Base-by-base conservation (phyloP, 441 rosid genomes). In the Euphorbia corollata region DNA sequence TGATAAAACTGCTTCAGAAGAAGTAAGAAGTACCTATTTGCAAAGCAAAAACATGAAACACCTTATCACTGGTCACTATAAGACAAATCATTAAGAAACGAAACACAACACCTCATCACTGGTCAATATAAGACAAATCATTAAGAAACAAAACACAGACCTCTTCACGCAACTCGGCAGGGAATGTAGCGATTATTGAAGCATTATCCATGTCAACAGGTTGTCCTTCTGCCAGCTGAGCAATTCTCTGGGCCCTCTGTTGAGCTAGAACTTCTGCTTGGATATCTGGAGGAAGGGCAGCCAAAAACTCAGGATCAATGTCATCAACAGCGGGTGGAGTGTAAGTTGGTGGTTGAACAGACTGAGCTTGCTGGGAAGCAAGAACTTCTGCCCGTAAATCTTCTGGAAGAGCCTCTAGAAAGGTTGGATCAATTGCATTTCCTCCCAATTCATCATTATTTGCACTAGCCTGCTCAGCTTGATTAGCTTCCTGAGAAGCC, bases 201-300 rank as follows among this genome's bases (percentile, higher is more conserved):
- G 98, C 97, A 68, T 90, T 95, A 77, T 95, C 99, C 99, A 95
- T 95, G 79, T 95, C 99, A 75, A 90, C 97, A 63, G 99, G 98
- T 71, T 91, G 98, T 64, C 97, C 97, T 75, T 86, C 88, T 68
- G 92, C 92, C 78, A 89, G 97, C 70, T 87, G 97, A 32, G 87
- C 87, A 65, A 87, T 83, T 81, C 97, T 81, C 75, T 92, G 98
- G 51, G 90, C 96, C 78, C 98, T 85, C 80, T 95, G 99, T 72
- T 95, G 99, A 68, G 99, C 97, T 82, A 95, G 81, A 73, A 95
- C 99, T 79, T 95, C 99, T 70, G 98, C 91, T 78, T 91, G 99
- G 70, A 95, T 95, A 74, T 95, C 99, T 48, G 93, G 95, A 18
- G 99, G 99, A 71, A 95, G 91, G 63, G 99, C 98, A 70, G 99